Evolutionary conservation across 352 stramenopile genomes (phyloP), one percentile per base, ranked within the genome.

Genomic region (Globisporangium okanoganense): DNA sequence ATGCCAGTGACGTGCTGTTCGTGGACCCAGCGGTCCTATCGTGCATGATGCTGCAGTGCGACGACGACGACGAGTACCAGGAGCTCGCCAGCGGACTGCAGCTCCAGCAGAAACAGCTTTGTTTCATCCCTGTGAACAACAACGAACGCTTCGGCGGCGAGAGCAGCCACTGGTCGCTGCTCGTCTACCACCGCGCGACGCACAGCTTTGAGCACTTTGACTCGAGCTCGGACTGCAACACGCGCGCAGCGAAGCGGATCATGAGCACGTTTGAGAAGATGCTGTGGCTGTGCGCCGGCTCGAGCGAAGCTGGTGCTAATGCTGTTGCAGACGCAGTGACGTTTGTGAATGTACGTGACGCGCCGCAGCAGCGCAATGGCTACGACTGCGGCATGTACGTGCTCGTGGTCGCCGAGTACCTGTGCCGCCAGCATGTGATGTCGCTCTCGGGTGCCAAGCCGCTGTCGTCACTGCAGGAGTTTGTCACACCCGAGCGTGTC

Each of bases 301-400:
- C 16, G 18, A 55, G 18, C 16, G 40, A 5, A 9, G 36, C 24
- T 41, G 38, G 14, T 40, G 12, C 10, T 22, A n/a, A 8, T 45
- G 16, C 3, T 22, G 29, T 20, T 41, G 7, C 18, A 20, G 24
- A n/a, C 3, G n/a, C 38, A 2, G 53, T 44, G 31, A 16, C 44
- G 33, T 60, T 85, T 27, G 52, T 66, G 54, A 75, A 79, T 24
- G 70, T 72, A 22, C 51, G 16, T 8, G 66, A 85, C 10, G 60
- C 72, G 18, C 78, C 83, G 29, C 85, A 95, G 71, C 85, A 95
- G 56, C 62, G 65, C 38, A 95, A 95, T 54, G 74, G 80, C 22
- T 91, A 85, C 65, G 83, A 95, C 63, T 95, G 85, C 61, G 85
- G 85, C 35, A 76, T 93, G 73, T 93, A 89, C 59, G 83, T 91